Base-by-base conservation (phyloP, 2,329 filamentous ascomycete genomes). In the Paecilomyces sp. region DNA sequence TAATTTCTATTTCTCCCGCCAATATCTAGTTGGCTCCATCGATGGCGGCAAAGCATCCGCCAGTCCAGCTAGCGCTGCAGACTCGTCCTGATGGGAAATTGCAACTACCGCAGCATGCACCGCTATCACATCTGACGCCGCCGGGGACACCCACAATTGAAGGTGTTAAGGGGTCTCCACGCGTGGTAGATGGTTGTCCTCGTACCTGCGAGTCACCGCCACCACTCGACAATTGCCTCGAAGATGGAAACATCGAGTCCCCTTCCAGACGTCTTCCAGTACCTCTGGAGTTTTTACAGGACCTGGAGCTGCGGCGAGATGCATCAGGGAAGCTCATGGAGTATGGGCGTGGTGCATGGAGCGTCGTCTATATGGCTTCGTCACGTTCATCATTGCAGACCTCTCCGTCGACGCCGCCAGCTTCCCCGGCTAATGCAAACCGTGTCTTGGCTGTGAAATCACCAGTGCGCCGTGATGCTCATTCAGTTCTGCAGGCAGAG, bases 261-360 rank as follows among this genome's bases (percentile, higher is more conserved):
- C 11, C 18, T 28, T 18, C 51, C 5, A 28, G 57, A 34, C 31
- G 34, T 7, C 22, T 30, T 13, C 4, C 25, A 15, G 62, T 58
- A 6, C 68, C 70, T 5, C 61, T 67, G 11, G 67, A 69, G 25
- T 77, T 76, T 55, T 59, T 65, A 2, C 69, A 71, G 12, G 69
- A 72, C n/a, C 56, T 77, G 11, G 70, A 77, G 55, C 64, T 72
- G 18, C 68, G 67, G 22, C 60, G 51, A 6, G 70, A 72, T 57
- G 50, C 58, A 1, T 60, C 64, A n/a, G 71, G 70, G 15, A 65
- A 64, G 13, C 68, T 65, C 7, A 56, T 75, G 18, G 72, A 77
- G 57, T 79, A 76, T 57, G 79, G 79, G 25, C 72, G 70, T 41
- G 79, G 79, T 25, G 77, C 72, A 18, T 81, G 79, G 78, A 80